Conservation (phyloP, 2,329 filamentous ascomycete species). For the Thielaviopsis musarum region DNA sequence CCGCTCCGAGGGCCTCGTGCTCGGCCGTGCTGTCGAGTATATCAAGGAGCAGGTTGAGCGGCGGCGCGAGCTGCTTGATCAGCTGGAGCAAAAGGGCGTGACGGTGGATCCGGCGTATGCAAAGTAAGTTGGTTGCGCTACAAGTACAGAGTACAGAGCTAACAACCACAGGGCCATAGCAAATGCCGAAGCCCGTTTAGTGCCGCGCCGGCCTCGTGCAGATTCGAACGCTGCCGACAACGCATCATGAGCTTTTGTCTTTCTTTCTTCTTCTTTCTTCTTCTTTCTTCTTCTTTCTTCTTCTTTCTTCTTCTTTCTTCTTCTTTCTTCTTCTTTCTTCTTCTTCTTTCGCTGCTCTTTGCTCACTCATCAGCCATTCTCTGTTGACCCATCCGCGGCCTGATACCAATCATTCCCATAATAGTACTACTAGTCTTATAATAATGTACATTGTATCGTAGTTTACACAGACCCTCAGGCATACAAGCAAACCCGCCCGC, state of each 20-base stretch:
- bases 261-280: not conserved
- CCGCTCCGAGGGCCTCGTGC: slow-evolving; percentile 70
- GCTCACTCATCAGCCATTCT: no score
- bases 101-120: slow-evolving; percentile 24
- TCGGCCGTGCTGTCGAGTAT: slow-evolving; percentile 52
- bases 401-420: no score
- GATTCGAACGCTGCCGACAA: not conserved
- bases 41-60: slow-evolving; percentile 43
- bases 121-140: no score
- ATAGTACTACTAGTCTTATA: no score
- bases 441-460: not conserved
- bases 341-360: not conserved
- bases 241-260: not conserved
- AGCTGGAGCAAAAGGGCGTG: slow-evolving; percentile 42
- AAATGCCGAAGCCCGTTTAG: slow-evolving; percentile 5
- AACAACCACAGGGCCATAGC: slow-evolving; percentile 11
- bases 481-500: no score
- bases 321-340: not conserved
- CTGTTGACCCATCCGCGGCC: no score
- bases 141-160: slow-evolving; percentile 4
- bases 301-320: not conserved
- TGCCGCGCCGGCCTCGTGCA: not conserved
- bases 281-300: not conserved
- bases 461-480: not conserved
- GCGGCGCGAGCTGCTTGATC: slow-evolving; percentile 38